Conservation (phyloP, 1,139 yeast species). For the Lodderomyces pseudojiufengensis region DNA sequence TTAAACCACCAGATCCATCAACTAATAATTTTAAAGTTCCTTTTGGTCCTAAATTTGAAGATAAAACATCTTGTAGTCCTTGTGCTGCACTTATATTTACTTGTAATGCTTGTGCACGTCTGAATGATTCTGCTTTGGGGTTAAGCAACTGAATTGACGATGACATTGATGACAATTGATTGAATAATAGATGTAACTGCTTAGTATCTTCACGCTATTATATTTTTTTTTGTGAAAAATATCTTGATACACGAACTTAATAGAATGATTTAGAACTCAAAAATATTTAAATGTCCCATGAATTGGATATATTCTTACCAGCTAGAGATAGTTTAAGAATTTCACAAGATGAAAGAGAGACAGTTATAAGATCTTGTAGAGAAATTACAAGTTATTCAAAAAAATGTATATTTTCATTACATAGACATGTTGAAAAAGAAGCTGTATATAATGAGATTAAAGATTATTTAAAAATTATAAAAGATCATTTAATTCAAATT, state of each 20-base stretch:
- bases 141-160: constrained; percentile 83
- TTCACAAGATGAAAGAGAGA: constrained; percentile 32
- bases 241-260: background rate
- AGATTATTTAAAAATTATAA: constrained; percentile 16
- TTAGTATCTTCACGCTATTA: too few species aligned
- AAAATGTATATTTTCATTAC: constrained; percentile 36
- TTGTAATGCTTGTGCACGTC: constrained; percentile 91
- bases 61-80: constrained; percentile 88
- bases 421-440: constrained; percentile 18
- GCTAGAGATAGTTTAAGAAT: constrained; percentile 15
- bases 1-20: constrained; percentile 94
- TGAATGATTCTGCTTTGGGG: constrained; percentile 94
- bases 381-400: constrained; percentile 38
- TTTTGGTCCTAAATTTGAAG: constrained; percentile 92
- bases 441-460: constrained; percentile 14
- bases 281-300: constrained; percentile 2
- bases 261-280: background rate
- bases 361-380: constrained; percentile 32
- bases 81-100: constrained; percentile 96
- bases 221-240: constrained; percentile 2
- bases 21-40: constrained; percentile 96
- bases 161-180: constrained; percentile 37
- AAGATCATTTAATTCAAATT: constrained; percentile 15
- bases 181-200: too few species aligned
- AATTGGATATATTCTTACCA: constrained; percentile 15